Evolutionary conservation across 305 asterid species (phyloP), one percentile per base, ranked within the genome.

Genomic region (Fraxinus xanthoxyloides): DNA sequence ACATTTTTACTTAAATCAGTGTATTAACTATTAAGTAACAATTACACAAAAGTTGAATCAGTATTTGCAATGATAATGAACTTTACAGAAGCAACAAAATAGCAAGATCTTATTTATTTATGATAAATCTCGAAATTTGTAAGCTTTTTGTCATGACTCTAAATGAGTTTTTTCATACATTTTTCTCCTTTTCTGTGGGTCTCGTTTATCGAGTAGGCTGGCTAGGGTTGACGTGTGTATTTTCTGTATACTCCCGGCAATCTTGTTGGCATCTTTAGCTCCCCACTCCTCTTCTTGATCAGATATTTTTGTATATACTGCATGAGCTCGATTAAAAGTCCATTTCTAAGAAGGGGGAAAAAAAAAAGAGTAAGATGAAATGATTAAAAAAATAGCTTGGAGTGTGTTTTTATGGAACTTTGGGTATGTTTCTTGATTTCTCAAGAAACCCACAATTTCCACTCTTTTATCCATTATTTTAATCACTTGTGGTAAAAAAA

Each of bases 201-300:
- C 79, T 84, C 78, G 12, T 48, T 70, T 78, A 21, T 34, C 61
- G 78, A 63, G 85, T 77, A 81, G 80, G 77, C 36, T 82, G 82
- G 75, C 13, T 67, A 73, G 72, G 36, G 82, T 72, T 72, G 86
- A 82, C 87, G n/a, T 83, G 80, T 85, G 83, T 86, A 69, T 38
- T 63, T 79, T 38, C 63, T 81, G 46, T 72, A 21, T 36, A 75
- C 23, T 61, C 74, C 74, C 65, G 51, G 75, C 83, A 23, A 31
- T 74, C 73, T 63, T 40, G 24, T 21, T 59, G 17, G 72, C 54
- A 26, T 83, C 43, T 13, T 61, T 48, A 36, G 15, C 31, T 9
- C n/a, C 32, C 34, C 3, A 46, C 59, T 78, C 7, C 82, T 51
- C 81, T 85, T 48, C 79, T 13, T 72, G 83, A 74, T 76, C 23